Base-by-base conservation (phyloP, 306 rosid species). In the Cicer bijugum region DNA sequence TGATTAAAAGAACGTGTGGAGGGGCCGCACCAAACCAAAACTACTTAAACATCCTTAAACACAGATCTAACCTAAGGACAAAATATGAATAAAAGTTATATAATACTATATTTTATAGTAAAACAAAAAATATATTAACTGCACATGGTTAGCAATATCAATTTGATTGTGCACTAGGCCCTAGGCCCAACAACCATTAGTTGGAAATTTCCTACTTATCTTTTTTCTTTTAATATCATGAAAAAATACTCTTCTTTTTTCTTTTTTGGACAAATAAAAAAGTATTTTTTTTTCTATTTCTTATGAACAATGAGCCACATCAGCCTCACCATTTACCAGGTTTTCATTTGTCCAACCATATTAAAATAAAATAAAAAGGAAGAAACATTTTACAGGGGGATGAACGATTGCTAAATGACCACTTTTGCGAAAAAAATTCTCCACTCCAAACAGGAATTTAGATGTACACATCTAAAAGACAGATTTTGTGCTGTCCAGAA, bases 101-200 rank as follows among this genome's bases (percentile, higher is more conserved):
- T 4, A 23, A 28, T 28, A 28, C 5, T 28, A 28, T 4, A 28
- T 28, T 28, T 28, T 28, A 57, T 10, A 23, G 14, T 58, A 35
- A 50, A 38, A 28, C 8, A 6, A 46, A 65, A 51, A 42, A 59
- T 33, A 82, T 16, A 65, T 79, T 75, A 64, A 40, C 35, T 69
- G 58, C 86, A 83, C 82, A 75, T 83, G 86, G 6, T 17, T 5
- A 79, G 65, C 84, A 83, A 75, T 79, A 58, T 45, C 37, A 7
- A 35, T 39, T 2, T 67, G 67, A 6, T 8, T 6, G 19, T 60
- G 61, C 46, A 28, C 69, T 43, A 15, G 52, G 78, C 6, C 71
- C 81, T 57, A 53, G 35, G 62, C 39, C 2, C 1, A 56, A 57
- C 10, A 19, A 33, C 67, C 83, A 79, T 74, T 63, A 47, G 12